Evolutionary conservation across 1,284 basidiomycete species (phyloP).

Genomic region (Marasmius fiardii): DNA sequence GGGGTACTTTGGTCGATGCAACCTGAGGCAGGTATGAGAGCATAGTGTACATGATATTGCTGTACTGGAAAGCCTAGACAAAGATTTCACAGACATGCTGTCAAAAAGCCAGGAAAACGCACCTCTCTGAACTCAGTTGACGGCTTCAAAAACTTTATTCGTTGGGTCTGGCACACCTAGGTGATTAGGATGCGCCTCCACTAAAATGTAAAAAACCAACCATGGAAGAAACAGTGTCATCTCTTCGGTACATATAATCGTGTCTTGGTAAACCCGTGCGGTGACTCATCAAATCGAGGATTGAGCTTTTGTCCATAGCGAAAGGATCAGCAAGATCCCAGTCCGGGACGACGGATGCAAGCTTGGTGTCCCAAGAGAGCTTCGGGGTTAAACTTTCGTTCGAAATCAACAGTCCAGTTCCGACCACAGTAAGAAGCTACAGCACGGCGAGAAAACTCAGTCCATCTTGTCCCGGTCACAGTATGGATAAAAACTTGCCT

Average conservation of each 20-base stretch:
- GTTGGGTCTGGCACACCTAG: neutral
- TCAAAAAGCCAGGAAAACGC: slow-evolving; percentile 7
- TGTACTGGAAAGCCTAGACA: slow-evolving; percentile 16
- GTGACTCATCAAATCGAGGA: slow-evolving; percentile 24
- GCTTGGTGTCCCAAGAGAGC: slow-evolving; percentile 22
- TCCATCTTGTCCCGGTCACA: slow-evolving; percentile 7
- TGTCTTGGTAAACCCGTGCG: slow-evolving; percentile 24
- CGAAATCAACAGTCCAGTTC: slow-evolving; percentile 23
- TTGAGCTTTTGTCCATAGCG: slow-evolving; percentile 17
- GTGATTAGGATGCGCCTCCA: neutral
- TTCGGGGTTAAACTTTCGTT: slow-evolving; percentile 22
- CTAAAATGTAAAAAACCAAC: neutral
- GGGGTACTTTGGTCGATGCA: slow-evolving; percentile 11
- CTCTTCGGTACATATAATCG: slow-evolving; percentile 9
- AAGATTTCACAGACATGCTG: neutral
- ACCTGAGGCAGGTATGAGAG: slow-evolving; percentile 19
- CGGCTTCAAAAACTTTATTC: slow-evolving; percentile 9
- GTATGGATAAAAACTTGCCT: slow-evolving; percentile 10
- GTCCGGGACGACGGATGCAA: slow-evolving; percentile 20
- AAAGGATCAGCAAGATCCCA: slow-evolving; percentile 20
- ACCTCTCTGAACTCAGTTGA: slow-evolving; percentile 1
- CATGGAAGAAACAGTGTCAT: neutral
- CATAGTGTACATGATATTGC: slow-evolving; percentile 19
- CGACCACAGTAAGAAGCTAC: slow-evolving; percentile 22
- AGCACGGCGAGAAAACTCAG: slow-evolving; percentile 4